Conservation (phyloP, 2,329 filamentous ascomycete species). For the Fusarium sp. region DNA sequence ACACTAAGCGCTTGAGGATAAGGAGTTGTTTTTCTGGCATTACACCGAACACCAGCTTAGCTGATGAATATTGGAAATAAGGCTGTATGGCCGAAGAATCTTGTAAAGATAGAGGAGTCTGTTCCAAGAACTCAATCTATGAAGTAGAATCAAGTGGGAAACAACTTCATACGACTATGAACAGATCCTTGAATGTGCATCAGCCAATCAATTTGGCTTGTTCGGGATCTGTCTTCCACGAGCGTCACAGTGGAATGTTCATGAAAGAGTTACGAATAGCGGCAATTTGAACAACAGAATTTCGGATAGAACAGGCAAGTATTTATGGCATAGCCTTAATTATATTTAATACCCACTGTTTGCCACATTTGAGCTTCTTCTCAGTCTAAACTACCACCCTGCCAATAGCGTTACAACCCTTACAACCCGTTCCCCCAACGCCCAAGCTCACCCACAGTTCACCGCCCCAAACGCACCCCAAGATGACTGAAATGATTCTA, state of each 20-base stretch:
- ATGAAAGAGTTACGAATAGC: fast-evolving
- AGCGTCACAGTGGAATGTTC: neutral
- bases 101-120: fast-evolving
- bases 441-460: neutral
- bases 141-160: fast-evolving
- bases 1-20: fast-evolving
- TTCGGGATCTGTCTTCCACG: neutral
- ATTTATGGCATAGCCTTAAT: fast-evolving
- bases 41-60: fast-evolving
- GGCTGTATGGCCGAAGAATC: fast-evolving
- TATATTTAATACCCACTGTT: neutral
- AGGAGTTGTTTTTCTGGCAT: fast-evolving
- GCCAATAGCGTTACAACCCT: neutral
- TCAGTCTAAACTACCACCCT: fast-evolving
- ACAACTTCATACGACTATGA: fast-evolving
- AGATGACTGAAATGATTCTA: neutral
- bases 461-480: fast-evolving
- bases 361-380: fast-evolving
- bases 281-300: neutral
- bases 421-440: neutral
- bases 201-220: fast-evolving
- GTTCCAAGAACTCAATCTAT: neutral
- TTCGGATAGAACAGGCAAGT: fast-evolving
- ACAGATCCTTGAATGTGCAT: fast-evolving
- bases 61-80: fast-evolving